These are phyloP conservation scores for Psilocybe cyanescens DNA, from an alignment of 768 basidiomycete species.

Conservation along the genomic window DNA sequence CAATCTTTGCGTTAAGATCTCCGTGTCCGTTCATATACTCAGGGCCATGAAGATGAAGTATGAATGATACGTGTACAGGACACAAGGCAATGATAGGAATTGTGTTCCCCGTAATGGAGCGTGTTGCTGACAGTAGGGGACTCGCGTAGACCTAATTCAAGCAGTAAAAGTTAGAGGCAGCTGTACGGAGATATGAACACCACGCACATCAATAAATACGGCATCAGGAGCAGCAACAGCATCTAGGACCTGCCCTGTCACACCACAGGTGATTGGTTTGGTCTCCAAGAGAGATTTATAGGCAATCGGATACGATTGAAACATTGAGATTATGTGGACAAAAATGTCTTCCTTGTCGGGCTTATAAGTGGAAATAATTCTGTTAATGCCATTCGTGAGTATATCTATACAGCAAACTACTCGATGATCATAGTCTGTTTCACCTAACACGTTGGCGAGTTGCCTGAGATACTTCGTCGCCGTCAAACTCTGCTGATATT, in stretches of 20 bases:
- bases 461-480: not conserved
- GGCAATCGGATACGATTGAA: not conserved
- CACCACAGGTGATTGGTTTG: conserved; percentile 15
- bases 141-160: not conserved
- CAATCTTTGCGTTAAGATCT: not conserved
- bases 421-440: too few species aligned
- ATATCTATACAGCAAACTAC: not conserved
- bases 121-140: not conserved
- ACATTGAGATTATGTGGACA: not conserved
- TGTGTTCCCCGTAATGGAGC: not conserved
- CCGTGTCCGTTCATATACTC: not conserved
- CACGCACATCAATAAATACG: conserved; percentile 14
- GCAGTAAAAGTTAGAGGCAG: not conserved
- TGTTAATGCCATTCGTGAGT: not conserved
- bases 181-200: not conserved
- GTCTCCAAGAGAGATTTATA: conserved; percentile 11
- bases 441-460: conserved; percentile 2
- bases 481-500: conserved; percentile 1
- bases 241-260: conserved; percentile 7
- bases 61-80: not conserved
- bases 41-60: not conserved
- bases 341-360: not conserved
- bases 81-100: not conserved
- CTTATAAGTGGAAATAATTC: not conserved
- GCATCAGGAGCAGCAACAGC: conserved; percentile 9